Percentiles rank a stretch among this genome's conserved stretches.
These are phyloP conservation scores for Sugiyamaella boreocaroliniensis DNA, from an alignment of 805 yeast species.

Conservation along the genomic window DNA sequence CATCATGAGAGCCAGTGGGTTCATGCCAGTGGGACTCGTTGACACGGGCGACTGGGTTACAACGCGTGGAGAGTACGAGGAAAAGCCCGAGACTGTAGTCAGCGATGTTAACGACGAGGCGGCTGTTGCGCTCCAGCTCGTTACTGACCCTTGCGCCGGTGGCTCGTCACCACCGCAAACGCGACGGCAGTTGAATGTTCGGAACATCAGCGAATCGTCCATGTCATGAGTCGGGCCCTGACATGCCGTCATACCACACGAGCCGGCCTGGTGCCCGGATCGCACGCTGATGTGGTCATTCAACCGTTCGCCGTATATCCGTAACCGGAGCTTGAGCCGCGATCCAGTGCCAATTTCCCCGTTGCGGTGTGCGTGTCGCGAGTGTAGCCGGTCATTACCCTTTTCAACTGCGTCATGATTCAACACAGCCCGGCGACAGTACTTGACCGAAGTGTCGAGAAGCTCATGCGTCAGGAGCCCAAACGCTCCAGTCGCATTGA, in stretches of 20 bases:
- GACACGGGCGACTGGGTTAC: background rate
- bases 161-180: background rate
- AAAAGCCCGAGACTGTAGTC: background rate
- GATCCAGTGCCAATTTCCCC: background rate
- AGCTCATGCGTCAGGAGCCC: background rate
- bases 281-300: background rate
- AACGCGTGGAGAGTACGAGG: background rate
- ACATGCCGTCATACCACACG: background rate
- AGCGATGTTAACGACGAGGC: background rate
- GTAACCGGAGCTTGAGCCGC: background rate
- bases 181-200: background rate
- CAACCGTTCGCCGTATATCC: background rate
- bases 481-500: background rate
- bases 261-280: background rate
- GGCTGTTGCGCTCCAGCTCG: background rate
- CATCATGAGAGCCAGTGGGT: background rate
- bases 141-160: background rate
- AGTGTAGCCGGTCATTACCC: background rate
- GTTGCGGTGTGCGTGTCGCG: background rate
- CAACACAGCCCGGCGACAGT: background rate
- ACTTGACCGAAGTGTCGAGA: background rate
- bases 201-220: background rate
- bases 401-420: background rate
- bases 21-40: background rate
- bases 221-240: background rate